Evolutionary conservation across 169 alveolate genomes (phyloP).

Genomic region (Amoebophrya sp.): DNA sequence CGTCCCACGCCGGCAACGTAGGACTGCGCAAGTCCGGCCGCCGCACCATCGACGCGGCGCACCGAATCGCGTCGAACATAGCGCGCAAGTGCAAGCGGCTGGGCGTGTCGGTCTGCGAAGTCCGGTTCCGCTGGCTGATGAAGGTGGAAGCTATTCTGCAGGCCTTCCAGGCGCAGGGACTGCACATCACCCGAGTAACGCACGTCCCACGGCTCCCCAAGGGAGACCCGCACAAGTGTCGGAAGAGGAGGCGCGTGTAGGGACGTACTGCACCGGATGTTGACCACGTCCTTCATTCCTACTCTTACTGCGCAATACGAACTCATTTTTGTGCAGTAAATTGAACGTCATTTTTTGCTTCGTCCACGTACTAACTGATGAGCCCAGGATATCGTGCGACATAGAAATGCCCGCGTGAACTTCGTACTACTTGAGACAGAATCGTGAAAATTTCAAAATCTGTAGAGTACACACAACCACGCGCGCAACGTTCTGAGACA

Average conservation of each 20-base stretch:
- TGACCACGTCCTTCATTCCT: no score
- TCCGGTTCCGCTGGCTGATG: slow-evolving; percentile 67
- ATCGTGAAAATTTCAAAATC: no score
- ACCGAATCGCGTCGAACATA: slow-evolving; percentile 70
- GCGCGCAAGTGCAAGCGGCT: slow-evolving; percentile 75
- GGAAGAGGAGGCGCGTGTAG: slow-evolving; percentile 70
- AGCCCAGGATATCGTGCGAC: no score
- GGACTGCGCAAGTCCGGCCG: slow-evolving; percentile 67
- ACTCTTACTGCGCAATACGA: no score
- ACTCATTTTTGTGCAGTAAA: no score
- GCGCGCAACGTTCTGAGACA: no score
- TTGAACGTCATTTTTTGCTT: no score
- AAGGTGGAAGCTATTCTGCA: slow-evolving; percentile 67
- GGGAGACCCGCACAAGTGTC: slow-evolving; percentile 66
- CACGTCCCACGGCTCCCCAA: slow-evolving; percentile 76
- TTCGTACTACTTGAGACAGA: no score
- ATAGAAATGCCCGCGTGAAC: no score
- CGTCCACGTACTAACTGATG: no score
- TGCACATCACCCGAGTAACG: slow-evolving; percentile 61
- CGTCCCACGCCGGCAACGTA: slow-evolving; percentile 63
- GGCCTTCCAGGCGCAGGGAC: slow-evolving; percentile 72
- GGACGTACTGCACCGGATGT: no score
- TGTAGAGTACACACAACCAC: no score
- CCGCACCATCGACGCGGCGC: slow-evolving; percentile 68
- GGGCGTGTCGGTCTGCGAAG: slow-evolving; percentile 65